Evolutionary conservation across 2,329 filamentous ascomycete genomes (phyloP), one percentile per base, ranked within the genome.

Genomic region (Colletotrichum eleusines): DNA sequence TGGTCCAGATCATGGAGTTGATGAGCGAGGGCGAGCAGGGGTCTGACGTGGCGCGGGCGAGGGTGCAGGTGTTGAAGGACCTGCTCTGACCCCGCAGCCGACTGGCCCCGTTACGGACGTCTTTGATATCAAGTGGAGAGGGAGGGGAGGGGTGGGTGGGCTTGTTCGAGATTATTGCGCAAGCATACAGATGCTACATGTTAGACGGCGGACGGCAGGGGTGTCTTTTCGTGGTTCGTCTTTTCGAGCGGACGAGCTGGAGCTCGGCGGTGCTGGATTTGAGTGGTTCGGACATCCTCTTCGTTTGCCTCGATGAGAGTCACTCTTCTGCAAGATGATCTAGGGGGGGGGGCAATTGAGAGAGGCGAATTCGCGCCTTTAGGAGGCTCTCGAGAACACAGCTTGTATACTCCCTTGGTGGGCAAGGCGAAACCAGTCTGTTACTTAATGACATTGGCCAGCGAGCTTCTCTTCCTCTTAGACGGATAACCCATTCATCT

Each of bases 1-100:
- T 91, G 89, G 87, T 91, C 35, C 84, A 90, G 64, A 91, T 91
- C 60, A 87, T 91, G 87, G 83, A 87, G 66, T 75, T 83, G 20
- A 90, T 90, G 84, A 84, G 85, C 31, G 85, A 86, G 42, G 84
- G 85, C 11, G 84, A 86, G 31, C 79, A 88, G 58, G 88, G 87
- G 1, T 88, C 87, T 16, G 85, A 89, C 31, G 87, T 90, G 20
- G 88, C 89, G 5, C 81, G 84, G 73, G 90, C 89, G 7, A 83
- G 89, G 73, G 86, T 90, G 26, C 83, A 86, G 71, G 88, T 91
- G 20, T 75, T 91, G 73, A 86, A 82, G 74, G 86, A 89, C 67
- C 89, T 87, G 70, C 73, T 89, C 71, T 78, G 53, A 66, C 2
- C 40, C n/a, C 16, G 20, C 44, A 5, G 20, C 11, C 3, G 35